Evolutionary conservation across 2,329 filamentous ascomycete genomes (phyloP), one percentile per base, ranked within the genome.

Genomic region (Coleophoma crateriformis): DNA sequence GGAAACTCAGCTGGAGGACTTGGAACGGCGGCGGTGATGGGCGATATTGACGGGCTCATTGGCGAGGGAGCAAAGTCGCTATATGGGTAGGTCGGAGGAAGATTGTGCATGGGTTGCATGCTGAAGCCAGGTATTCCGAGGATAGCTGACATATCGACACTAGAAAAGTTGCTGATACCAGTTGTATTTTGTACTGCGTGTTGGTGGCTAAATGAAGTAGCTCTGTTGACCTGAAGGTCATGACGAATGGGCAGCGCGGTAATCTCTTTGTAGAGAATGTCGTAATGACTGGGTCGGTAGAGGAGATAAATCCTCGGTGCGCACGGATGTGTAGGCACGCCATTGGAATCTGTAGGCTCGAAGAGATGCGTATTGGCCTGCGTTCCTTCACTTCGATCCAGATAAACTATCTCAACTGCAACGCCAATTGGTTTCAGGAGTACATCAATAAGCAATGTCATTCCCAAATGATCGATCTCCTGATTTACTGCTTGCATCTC

Each of bases 381-480:
- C 43, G 79, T 77, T 15, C 90, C 91, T 42, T 82, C 75, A 61
- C 88, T 96, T 59, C 90, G 83, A 65, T 97, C 94, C 8, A 99
- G 81, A 64, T 97, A 96, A 48, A 90, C 83, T 54, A 97, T 88
- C 64, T 96, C 90, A 17, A 97, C 79, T 4, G 85, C 82, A 55
- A 96, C 82, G 14, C 84, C 83, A 45, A 85, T 84, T 7, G 87
- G 88, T 62, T 88, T 85, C 54, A 97, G 80, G 3, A 97, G 76
- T 22, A 90, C 79, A 55, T 92, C 84, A 54, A 86, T 81, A 45
- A 97, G 74, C 2, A 89, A 81, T 52, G 82, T 82, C 54, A 97
- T 77, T 40, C 89, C 88, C n/a, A 96, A 73, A 60, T 96, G 84
- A 59, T 99, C 94, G 54, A 97, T 95, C 70, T 97, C 92, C 46